phyloP scores from a whole-genome alignment of 345 rosid genomes.

The Hibiscus tridactylites region DNA sequence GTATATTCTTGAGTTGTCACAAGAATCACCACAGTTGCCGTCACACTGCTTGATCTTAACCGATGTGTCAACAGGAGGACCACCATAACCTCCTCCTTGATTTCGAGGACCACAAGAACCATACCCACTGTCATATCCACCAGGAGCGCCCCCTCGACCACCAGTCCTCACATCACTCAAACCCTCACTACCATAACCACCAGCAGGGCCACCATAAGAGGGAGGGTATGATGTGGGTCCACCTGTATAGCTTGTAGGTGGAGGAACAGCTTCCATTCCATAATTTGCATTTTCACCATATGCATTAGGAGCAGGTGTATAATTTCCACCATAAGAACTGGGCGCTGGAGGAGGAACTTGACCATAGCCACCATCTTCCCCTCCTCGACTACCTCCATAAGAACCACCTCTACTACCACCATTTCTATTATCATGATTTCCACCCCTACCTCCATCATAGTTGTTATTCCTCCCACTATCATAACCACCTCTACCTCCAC shows the following conservation, averaged over 20 bases:
- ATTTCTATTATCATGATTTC: constrained; percentile 36
- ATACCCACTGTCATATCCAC: constrained; percentile 37
- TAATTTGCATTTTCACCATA: constrained; percentile 45
- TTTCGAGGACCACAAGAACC: constrained; percentile 47
- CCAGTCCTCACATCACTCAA: constrained; percentile 47
- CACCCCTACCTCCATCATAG: constrained; percentile 46
- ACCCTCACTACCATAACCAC: constrained; percentile 59
- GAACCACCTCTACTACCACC: constrained; percentile 44
- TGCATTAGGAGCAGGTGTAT: constrained; percentile 51
- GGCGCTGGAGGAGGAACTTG: constrained; percentile 63
- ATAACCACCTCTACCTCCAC: constrained; percentile 48
- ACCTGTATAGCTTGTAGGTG: constrained; percentile 78
- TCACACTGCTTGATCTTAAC: constrained; percentile 82
- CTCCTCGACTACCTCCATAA: constrained; percentile 62
- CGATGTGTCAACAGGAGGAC: constrained; percentile 32
- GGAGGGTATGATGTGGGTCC: constrained; percentile 68
- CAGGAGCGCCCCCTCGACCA: constrained; percentile 37
- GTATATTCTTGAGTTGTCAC: constrained; percentile 92
- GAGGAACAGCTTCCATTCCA: constrained; percentile 79
- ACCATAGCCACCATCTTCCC: constrained; percentile 58
- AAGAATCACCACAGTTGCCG: constrained; percentile 64
- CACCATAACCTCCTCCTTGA: constrained; percentile 46
- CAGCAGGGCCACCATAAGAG: constrained; percentile 61
- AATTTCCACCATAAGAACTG: constrained; percentile 53
- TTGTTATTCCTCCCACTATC: constrained; percentile 42